Evolutionary conservation across 169 alveolate genomes (phyloP).

Genomic region (Plasmodium berghei): DNA sequence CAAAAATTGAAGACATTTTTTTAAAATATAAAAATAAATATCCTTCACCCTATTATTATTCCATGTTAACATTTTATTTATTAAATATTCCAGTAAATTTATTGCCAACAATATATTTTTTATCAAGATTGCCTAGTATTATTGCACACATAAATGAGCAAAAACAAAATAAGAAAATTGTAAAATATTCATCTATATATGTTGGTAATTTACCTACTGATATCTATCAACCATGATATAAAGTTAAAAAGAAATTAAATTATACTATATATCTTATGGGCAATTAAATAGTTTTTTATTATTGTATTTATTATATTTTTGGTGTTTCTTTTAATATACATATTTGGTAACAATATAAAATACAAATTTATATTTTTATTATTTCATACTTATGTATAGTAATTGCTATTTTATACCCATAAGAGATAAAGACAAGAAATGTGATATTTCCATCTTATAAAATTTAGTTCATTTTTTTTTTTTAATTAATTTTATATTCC

Average conservation of each 20-base stretch:
- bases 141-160: constrained; percentile 68
- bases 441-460: too few relatives aligned
- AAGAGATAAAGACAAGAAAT: too few relatives aligned
- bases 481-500: too few relatives aligned
- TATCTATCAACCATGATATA: not conserved
- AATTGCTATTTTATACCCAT: too few relatives aligned
- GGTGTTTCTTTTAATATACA: not conserved
- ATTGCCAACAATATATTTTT: constrained; percentile 21
- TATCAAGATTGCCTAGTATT: constrained; percentile 33
- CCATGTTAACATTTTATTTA: constrained; percentile 33
- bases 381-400: too few relatives aligned
- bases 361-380: too few relatives aligned
- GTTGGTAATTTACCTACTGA: constrained; percentile 19
- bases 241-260: not conserved
- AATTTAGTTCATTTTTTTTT: too few relatives aligned
- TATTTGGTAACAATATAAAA: too few relatives aligned
- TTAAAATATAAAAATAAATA: constrained; percentile 30
- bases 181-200: constrained; percentile 34
- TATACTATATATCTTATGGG: too few relatives aligned
- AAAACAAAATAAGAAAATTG: constrained; percentile 26
- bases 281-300: too few relatives aligned
- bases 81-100: constrained; percentile 10
- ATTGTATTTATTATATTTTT: not conserved
- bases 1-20: constrained; percentile 24
- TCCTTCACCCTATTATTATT: constrained; percentile 45